phyloP scores from a whole-genome alignment of 225 moss, liverwort and hornwort genomes.

The Polytrichum formosum region DNA sequence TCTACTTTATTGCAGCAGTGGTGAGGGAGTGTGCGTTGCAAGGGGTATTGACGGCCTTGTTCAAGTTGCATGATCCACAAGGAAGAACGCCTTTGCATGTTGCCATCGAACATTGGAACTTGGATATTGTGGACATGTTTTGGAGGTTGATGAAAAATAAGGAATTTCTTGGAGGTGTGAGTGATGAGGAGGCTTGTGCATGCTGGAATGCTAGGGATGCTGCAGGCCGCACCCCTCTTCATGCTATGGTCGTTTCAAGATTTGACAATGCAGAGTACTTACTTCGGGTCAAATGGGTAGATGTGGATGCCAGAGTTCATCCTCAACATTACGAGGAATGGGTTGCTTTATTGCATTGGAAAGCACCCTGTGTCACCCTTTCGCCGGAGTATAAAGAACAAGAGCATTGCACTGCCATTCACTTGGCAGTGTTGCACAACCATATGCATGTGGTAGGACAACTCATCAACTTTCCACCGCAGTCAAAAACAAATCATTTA shows the following conservation, averaged over 20 bases:
- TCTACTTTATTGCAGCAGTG: too few species aligned
- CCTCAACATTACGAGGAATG: neutral
- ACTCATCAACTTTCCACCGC: neutral
- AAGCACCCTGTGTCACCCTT: neutral
- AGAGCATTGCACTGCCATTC: neutral
- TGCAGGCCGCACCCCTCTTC: slow-evolving; percentile 2
- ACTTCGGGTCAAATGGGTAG: neutral
- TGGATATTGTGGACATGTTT: neutral
- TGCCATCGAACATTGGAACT: neutral
- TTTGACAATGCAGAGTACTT: neutral
- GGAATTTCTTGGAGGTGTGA: neutral
- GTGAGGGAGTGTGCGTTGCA: neutral
- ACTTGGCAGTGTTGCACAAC: slow-evolving; percentile 4
- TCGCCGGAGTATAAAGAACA: neutral
- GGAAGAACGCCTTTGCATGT: neutral
- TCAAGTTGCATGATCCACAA: neutral
- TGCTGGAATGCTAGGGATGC: neutral
- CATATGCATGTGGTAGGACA: neutral
- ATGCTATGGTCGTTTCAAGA: neutral
- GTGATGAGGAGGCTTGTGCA: neutral
- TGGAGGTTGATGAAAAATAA: neutral
- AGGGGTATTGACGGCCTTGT: neutral
- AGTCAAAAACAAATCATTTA: neutral
- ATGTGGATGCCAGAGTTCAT: neutral
- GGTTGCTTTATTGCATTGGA: neutral